These are phyloP conservation scores for Lepiota brunneoincarnata DNA, from an alignment of 768 basidiomycete species.

Conservation along the genomic window DNA sequence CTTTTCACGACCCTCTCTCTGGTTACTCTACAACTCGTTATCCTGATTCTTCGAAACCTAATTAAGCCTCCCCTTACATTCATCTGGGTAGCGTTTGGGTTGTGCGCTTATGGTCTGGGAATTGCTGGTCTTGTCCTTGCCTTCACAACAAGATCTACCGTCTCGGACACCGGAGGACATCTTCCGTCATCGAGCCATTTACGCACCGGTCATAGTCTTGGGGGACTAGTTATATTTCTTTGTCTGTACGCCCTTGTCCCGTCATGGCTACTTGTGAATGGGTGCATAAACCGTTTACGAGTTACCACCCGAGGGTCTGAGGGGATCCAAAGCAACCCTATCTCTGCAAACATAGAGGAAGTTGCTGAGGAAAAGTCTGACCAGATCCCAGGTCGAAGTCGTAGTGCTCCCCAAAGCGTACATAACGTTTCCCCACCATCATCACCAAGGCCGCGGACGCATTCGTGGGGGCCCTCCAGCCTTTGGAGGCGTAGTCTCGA, in stretches of 20 bases:
- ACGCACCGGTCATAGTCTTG: conserved; percentile 61
- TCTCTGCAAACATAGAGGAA: conserved; percentile 19
- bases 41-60: conserved; percentile 32
- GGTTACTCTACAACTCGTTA: conserved; percentile 31
- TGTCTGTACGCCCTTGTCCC: conserved; percentile 54
- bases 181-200: conserved; percentile 33
- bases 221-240: conserved; percentile 62
- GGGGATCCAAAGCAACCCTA: conserved; percentile 9
- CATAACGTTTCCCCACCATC: conserved; percentile 38
- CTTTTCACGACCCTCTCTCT: conserved; percentile 43
- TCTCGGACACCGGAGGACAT: conserved; percentile 28
- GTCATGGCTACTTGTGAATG: conserved; percentile 18
- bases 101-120: conserved; percentile 54
- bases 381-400: conserved; percentile 21
- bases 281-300: neutral
- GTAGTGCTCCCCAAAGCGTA: conserved; percentile 34
- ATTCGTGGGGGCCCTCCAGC: conserved; percentile 48
- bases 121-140: conserved; percentile 59
- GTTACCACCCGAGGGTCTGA: neutral
- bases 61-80: conserved; percentile 18
- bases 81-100: conserved; percentile 31
- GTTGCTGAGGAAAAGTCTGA: conserved; percentile 29
- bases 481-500: conserved; percentile 40
- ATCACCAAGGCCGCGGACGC: conserved; percentile 42
- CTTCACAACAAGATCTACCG: conserved; percentile 53